phyloP scores from a whole-genome alignment of 2,329 filamentous ascomycete species.

The Cladophialophora yegresii region DNA sequence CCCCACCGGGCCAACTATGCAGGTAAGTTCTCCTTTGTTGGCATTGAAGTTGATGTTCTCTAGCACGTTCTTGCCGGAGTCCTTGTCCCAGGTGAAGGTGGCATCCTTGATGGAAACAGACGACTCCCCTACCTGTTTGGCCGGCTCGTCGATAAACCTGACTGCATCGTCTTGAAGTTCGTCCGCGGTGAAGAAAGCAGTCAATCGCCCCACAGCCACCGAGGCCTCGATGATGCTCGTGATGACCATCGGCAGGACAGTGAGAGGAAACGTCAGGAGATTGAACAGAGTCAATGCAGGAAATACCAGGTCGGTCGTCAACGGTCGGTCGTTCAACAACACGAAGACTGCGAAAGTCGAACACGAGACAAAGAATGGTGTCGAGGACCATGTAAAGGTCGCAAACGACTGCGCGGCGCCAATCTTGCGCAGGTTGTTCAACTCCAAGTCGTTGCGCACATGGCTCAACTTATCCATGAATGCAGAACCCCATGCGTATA shows the following conservation, averaged over 20 bases:
- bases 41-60: conserved; percentile 85
- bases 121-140: conserved; percentile 78
- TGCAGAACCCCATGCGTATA: conserved; percentile 94
- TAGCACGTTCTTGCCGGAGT: conserved; percentile 68
- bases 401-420: conserved; percentile 90
- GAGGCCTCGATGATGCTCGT: conserved; percentile 92
- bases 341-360: conserved; percentile 95
- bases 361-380: conserved; percentile 95
- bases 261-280: conserved; percentile 88
- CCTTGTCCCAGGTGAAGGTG: conserved; percentile 91
- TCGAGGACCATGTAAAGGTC: conserved; percentile 97
- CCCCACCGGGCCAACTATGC: conserved; percentile 91
- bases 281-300: conserved; percentile 93
- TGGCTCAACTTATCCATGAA: conserved; percentile 98
- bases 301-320: conserved; percentile 95
- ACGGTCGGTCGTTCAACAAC: conserved; percentile 72
- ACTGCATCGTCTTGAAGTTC: conserved; percentile 89
- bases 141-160: conserved; percentile 62
- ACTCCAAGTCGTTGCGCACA: conserved; percentile 91
- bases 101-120: conserved; percentile 79
- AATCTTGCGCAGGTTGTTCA: conserved; percentile 94
- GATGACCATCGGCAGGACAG: conserved; percentile 96
- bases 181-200: conserved; percentile 80
- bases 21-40: conserved; percentile 89
- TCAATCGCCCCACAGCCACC: conserved; percentile 86